A percentile compares a stretch with the other conserved stretches of the same genome.
These are phyloP conservation scores for Ramaria sp. DNA, from an alignment of 768 basidiomycete genomes.

Conservation along the genomic window DNA sequence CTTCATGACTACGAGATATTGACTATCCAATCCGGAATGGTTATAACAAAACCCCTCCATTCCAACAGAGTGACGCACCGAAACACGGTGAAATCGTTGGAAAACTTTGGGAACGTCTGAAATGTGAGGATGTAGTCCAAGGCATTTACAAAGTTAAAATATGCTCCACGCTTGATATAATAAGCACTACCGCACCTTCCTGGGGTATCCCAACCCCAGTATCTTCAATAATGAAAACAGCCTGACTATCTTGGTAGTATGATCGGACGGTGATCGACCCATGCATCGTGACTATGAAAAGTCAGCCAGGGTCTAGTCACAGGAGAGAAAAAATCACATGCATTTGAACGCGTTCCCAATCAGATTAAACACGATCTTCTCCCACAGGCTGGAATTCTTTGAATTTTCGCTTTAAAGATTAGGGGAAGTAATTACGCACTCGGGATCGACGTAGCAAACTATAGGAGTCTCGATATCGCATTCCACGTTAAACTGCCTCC, in stretches of 20 bases:
- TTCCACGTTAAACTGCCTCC: constrained; percentile 18
- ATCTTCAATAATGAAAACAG: constrained; percentile 23
- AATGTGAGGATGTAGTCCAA: not conserved
- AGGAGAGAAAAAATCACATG: constrained; percentile 11
- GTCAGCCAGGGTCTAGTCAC: constrained; percentile 16
- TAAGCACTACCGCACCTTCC: constrained; percentile 12
- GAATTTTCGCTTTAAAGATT: not conserved
- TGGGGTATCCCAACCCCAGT: constrained; percentile 28
- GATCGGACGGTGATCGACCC: constrained; percentile 24
- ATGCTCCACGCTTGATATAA: no score
- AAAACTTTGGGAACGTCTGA: constrained; percentile 19
- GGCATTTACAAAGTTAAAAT: not conserved
- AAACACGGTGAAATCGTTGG: constrained; percentile 27
- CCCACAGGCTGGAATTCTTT: constrained; percentile 9
- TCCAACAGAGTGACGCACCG: constrained; percentile 8
- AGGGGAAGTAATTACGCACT: constrained; percentile 11
- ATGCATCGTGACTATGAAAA: constrained; percentile 18
- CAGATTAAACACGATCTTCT: constrained; percentile 22
- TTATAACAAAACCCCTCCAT: not conserved
- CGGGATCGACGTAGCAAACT: constrained; percentile 21
- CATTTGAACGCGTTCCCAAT: constrained; percentile 27
- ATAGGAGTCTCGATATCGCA: constrained; percentile 16
- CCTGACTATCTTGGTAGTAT: constrained; percentile 16
- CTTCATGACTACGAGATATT: constrained; percentile 24
- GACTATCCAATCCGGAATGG: constrained; percentile 8